Evolutionary conservation across 768 basidiomycete genomes (phyloP).

Genomic region (Hygrocybe punicea): DNA sequence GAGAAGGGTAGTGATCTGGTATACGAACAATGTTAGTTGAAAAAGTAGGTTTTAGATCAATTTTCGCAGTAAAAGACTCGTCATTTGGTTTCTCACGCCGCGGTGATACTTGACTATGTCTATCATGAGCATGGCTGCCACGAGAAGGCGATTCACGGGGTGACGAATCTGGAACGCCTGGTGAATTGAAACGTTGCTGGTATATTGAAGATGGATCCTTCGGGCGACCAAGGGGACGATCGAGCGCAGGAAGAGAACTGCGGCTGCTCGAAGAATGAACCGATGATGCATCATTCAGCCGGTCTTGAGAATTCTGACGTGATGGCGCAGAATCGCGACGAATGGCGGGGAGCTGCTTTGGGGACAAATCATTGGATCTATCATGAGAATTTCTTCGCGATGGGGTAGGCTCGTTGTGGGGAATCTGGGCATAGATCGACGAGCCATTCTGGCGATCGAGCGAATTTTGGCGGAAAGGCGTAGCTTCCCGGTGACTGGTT

Average conservation of each 20-base stretch:
- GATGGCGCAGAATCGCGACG: conserved; percentile 5
- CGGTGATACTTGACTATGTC: conserved; percentile 1
- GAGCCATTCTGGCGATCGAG: not conserved
- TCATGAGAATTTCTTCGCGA: not conserved
- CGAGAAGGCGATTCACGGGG: conserved; percentile 3
- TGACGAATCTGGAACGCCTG: not conserved
- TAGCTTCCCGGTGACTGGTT: not conserved
- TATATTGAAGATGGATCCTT: conserved; percentile 7
- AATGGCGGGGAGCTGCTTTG: not conserved
- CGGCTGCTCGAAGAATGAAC: not conserved
- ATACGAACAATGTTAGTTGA: conserved; percentile 66
- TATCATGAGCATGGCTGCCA: not conserved
- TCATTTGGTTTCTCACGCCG: conserved; percentile 13
- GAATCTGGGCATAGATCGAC: not conserved
- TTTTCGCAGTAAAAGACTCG: conserved; percentile 49
- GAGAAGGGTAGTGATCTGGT: conserved; percentile 53
- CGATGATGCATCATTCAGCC: not conserved
- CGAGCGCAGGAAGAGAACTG: not conserved
- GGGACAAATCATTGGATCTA: not conserved
- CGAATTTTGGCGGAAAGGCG: conserved; percentile 1
- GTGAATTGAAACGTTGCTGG: conserved; percentile 5
- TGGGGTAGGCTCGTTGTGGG: not conserved
- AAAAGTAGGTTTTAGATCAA: conserved; percentile 63
- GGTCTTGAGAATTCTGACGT: conserved; percentile 5
- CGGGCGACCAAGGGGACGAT: conserved; percentile 6